Evolutionary conservation across 768 basidiomycete species (phyloP), one percentile per base, ranked within the genome.

Genomic region (Mycena latifolia): DNA sequence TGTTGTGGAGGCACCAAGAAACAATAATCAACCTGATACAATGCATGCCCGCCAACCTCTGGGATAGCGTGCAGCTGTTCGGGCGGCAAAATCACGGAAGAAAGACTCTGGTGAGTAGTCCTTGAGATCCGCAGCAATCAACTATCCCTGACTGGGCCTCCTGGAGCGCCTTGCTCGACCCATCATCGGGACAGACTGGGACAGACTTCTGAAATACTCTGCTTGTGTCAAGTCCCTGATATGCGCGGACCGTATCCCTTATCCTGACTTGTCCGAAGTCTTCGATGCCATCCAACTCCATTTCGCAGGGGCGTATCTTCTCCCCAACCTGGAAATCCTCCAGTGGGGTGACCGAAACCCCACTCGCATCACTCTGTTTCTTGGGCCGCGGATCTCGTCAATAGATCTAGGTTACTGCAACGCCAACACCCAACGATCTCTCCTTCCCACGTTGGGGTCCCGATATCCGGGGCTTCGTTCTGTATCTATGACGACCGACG

Each of bases 31-130:
- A 61, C 27, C 50, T 61, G 3, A 41, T 61, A 10, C 25, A 39
- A 18, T 61, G 59, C 39, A 52, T 61, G 28, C 59, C 59, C 12
- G 51, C 11, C 7, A 24, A 47, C 14, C 46, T 47, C 24, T 47
- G 46, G 46, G 46, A 47, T n/a, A n/a, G n/a, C n/a, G n/a, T n/a
- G n/a, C n/a, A 5, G 27, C 20, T 6, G 41, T 43, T 5, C 31
- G 31, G 31, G 31, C 31, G 31, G 31, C n/a, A n/a, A 33, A 33
- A 33, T 43, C 20, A 20, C 10, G 7, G 20, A 5, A 3, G 20
- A 20, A 20, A 43, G 12, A 43, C 20, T 43, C 20, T 43, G 41
- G 20, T 43, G 41, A n/a, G 20, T 10, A 43, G 41, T 20, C 5
- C 20, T n/a, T 43, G 20, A n/a, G n/a, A n/a, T n/a, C n/a, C n/a